Conservation (phyloP, 345 rosid species). For the Geranium rotundifolium region DNA sequence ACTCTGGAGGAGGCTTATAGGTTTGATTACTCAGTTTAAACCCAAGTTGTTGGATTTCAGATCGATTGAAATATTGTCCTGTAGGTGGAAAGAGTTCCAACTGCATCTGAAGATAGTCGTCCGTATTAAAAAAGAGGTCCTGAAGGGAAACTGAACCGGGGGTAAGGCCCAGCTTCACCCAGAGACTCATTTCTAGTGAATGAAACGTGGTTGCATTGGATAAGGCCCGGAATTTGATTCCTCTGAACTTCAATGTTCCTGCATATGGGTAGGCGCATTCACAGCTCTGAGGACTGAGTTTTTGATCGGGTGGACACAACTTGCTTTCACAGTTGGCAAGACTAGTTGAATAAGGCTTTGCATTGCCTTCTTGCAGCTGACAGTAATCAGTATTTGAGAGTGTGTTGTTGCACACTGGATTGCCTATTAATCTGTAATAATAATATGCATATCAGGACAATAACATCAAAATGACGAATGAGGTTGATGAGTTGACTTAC, state of each 20-base stretch:
- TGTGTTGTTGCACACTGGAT: slow-evolving; percentile 64
- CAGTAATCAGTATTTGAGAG: slow-evolving; percentile 63
- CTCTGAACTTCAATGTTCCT: slow-evolving; percentile 81
- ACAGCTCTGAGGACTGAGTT: slow-evolving; percentile 86
- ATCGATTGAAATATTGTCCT: slow-evolving; percentile 50
- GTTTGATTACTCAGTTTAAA: slow-evolving; percentile 80
- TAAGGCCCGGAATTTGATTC: slow-evolving; percentile 59
- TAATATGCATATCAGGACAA: neutral
- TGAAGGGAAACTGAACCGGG: slow-evolving; percentile 80
- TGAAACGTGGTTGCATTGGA: slow-evolving; percentile 53
- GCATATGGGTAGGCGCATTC: slow-evolving; percentile 79
- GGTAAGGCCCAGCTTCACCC: slow-evolving; percentile 56
- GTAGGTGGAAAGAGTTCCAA: slow-evolving; percentile 60
- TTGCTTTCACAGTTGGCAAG: slow-evolving; percentile 58
- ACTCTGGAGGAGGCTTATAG: slow-evolving; percentile 64
- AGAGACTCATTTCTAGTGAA: slow-evolving; percentile 66
- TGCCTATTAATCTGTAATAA: slow-evolving; percentile 61
- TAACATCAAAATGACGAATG: neutral
- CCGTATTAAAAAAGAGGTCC: slow-evolving; percentile 70
- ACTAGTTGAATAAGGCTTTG: slow-evolving; percentile 65
- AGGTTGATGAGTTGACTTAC: slow-evolving; percentile 25
- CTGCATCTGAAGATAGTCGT: slow-evolving; percentile 85
- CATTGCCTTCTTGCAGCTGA: slow-evolving; percentile 40
- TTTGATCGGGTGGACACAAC: slow-evolving; percentile 52
- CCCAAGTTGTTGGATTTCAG: slow-evolving; percentile 60